Base-by-base conservation (phyloP, 306 rosid genomes). In the Cucurbita maxima region DNA sequence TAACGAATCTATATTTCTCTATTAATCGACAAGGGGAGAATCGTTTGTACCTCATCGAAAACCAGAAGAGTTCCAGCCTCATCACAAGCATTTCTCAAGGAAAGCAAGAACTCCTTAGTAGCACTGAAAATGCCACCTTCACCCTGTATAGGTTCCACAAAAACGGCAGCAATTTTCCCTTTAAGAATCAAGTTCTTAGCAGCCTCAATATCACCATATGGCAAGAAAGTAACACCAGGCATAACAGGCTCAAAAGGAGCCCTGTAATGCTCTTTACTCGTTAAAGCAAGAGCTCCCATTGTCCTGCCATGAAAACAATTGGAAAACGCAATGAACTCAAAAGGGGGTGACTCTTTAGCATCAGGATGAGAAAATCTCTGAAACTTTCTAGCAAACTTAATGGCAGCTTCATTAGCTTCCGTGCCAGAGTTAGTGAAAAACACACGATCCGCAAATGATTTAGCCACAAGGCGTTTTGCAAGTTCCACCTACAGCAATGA, bases 291-390 rank as follows among this genome's bases (percentile, higher is more conserved):
- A 58, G 98, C 83, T 14, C 98, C 98, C 85, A 94, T 52, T 72
- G 98, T 94, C 84, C 98, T 86, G 62, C 98, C 98, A 74, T 94
- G 98, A 79, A 94, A 94, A 82, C 88, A 58, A 74, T 89, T 94
- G 16, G 87, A 86, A 79, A 94, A 94, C 69, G 97, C 82, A 63
- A 94, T 48, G 81, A 94, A 94, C 75, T 88, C 88, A 4, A 86
- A 75, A 8, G 96, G 88, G 41, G 95, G 88, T 36, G 92, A 88
- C 55, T 79, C 84, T 79, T 80, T 79, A 0, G 78, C 84, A 9
- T 85, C 85, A 16, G 92, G 75, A 76, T 76, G 16, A 15, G 79
- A 60, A 74, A 86, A 81, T 78, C 87, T 86, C 74, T 90, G 96
- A 85, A 86, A 86, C 83, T 94, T 91, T 53, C 98, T 87, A 0